Percentiles rank a stretch among this genome's conserved stretches.
These are phyloP conservation scores for Elongisporangium undulatum DNA, from an alignment of 352 stramenopile genomes.

Conservation along the genomic window DNA sequence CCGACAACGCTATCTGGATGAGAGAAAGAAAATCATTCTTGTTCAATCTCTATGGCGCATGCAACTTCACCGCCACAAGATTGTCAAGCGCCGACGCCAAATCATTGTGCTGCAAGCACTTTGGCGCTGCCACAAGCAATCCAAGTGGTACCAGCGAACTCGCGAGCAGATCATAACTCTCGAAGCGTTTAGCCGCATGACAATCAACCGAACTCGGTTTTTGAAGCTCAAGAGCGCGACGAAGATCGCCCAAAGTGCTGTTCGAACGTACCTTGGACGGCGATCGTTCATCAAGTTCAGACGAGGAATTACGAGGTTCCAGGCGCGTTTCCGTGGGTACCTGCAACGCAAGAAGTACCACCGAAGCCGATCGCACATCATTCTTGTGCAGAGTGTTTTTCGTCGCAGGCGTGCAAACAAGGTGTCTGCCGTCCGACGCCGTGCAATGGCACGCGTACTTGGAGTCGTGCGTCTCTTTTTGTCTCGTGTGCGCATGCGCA, in stretches of 20 bases:
- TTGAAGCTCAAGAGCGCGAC: constrained; percentile 43
- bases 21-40: constrained; percentile 65
- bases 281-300: constrained; percentile 59
- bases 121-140: constrained; percentile 66
- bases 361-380: constrained; percentile 30
- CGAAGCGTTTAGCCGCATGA: constrained; percentile 66
- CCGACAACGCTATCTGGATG: constrained; percentile 52
- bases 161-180: constrained; percentile 59
- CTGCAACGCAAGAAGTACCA: constrained; percentile 65
- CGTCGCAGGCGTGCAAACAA: constrained; percentile 56
- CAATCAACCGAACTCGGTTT: constrained; percentile 46
- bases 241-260: constrained; percentile 60
- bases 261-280: constrained; percentile 67
- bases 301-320: constrained; percentile 58
- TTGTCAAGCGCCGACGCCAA: constrained; percentile 36
- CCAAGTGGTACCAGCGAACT: constrained; percentile 47
- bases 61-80: constrained; percentile 54
- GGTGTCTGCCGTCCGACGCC: constrained; percentile 40
- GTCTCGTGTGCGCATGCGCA: constrained; percentile 79
- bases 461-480: constrained; percentile 71
- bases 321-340: constrained; percentile 59
- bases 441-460: constrained; percentile 65
- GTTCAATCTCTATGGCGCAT: constrained; percentile 81
- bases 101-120: constrained; percentile 76
- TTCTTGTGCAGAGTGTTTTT: constrained; percentile 75